Evolutionary conservation across 768 basidiomycete genomes (phyloP).

Genomic region (Agrocybe chaxingu): DNA sequence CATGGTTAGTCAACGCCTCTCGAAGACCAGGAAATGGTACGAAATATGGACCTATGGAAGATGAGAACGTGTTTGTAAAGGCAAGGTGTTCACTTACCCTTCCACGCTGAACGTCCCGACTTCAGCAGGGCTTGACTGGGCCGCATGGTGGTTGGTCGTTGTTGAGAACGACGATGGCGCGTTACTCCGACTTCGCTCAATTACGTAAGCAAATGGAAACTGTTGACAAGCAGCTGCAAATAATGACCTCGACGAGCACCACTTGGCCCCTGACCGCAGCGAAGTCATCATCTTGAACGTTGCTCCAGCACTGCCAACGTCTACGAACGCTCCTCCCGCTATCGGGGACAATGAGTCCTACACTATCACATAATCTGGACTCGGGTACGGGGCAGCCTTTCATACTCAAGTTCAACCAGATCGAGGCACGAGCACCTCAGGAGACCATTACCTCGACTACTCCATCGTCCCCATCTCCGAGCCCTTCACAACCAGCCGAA

Average conservation of each 20-base stretch:
- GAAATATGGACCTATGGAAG: constrained; percentile 82
- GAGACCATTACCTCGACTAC: constrained; percentile 10
- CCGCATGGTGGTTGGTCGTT: constrained; percentile 42
- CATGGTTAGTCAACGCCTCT: constrained; percentile 75
- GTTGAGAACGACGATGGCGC: constrained; percentile 10
- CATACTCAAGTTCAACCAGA: background rate
- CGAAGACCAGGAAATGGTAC: constrained; percentile 87
- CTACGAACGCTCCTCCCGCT: too few species aligned
- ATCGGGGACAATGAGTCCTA: too few species aligned
- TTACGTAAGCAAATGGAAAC: constrained; percentile 1
- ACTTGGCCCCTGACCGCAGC: too few species aligned
- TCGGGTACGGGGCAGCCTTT: too few species aligned
- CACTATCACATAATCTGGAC: too few species aligned
- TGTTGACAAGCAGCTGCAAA: constrained; percentile 9
- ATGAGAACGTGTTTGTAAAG: background rate
- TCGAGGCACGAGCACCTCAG: constrained; percentile 9
- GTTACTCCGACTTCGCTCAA: background rate
- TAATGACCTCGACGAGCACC: background rate
- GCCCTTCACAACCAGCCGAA: constrained; percentile 8
- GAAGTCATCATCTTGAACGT: too few species aligned
- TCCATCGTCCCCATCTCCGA: constrained; percentile 26
- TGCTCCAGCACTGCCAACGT: too few species aligned
- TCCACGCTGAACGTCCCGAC: constrained; percentile 80
- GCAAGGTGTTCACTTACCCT: constrained; percentile 42
- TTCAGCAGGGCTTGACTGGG: constrained; percentile 56